A percentile compares a stretch with the other conserved stretches of the same genome.
Evolutionary conservation across 1,284 basidiomycete genomes (phyloP).

Genomic region (Rhodotorula sp.): DNA sequence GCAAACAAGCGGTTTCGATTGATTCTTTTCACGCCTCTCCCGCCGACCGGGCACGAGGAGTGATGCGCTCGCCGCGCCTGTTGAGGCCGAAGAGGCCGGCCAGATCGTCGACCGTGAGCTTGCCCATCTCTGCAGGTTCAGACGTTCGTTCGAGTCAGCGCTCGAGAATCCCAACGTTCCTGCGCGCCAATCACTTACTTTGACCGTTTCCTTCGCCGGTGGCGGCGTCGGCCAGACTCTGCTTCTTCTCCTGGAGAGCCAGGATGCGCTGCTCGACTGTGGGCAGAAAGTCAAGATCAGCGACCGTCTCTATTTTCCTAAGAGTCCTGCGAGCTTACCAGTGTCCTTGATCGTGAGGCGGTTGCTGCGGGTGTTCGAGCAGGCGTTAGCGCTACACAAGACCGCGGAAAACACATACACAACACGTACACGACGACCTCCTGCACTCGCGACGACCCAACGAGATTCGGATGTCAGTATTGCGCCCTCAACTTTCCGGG

Average conservation of each 20-base stretch:
- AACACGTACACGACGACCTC: background rate
- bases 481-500: background rate
- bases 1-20: background rate
- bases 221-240: slow-evolving; percentile 36
- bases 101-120: slow-evolving; percentile 34
- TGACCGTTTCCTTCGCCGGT: slow-evolving; percentile 37
- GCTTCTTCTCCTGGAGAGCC: slow-evolving; percentile 46
- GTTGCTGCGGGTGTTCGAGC: slow-evolving; percentile 49
- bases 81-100: slow-evolving; percentile 28
- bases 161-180: too few relatives aligned
- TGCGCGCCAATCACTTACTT: background rate
- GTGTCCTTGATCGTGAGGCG: slow-evolving; percentile 51
- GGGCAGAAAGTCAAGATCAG: background rate
- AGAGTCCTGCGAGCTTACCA: background rate
- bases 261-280: slow-evolving; percentile 51
- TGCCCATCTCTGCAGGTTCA: slow-evolving; percentile 26
- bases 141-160: background rate
- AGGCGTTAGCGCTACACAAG: background rate
- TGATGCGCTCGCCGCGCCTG: slow-evolving; percentile 4
- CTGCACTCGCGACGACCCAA: background rate
- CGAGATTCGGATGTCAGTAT: background rate
- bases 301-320: fast-evolving
- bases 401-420: background rate
- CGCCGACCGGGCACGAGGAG: background rate
- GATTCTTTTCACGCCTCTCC: background rate